Evolutionary conservation across 2,329 filamentous ascomycete species (phyloP).

Genomic region (Eutypa lata): DNA sequence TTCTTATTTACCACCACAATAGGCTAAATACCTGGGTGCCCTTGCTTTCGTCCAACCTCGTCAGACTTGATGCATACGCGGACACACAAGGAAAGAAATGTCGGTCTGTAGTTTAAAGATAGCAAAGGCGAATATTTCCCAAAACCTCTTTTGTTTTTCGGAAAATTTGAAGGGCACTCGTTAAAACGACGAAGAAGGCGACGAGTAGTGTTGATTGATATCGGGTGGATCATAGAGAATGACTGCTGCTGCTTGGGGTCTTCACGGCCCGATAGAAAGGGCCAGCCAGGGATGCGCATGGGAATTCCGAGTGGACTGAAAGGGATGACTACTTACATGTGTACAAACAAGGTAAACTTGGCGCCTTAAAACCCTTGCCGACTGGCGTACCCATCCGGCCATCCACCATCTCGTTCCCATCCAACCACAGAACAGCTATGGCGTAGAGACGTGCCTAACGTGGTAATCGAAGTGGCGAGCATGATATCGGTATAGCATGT

Average conservation of each 20-base stretch:
- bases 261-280: not conserved
- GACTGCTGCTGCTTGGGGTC: too few relatives aligned
- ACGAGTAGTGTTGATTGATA: not conserved
- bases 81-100: too few relatives aligned
- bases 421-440: not conserved
- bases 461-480: not conserved
- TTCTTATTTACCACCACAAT: not conserved
- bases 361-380: not conserved
- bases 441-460: not conserved
- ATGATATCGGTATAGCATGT: not conserved
- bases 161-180: not conserved
- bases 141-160: too few relatives aligned
- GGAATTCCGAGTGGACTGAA: too few relatives aligned
- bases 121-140: too few relatives aligned
- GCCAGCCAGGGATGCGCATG: not conserved
- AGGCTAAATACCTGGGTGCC: not conserved
- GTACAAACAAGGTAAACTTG: not conserved
- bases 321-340: not conserved
- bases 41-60: too few relatives aligned
- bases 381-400: not conserved
- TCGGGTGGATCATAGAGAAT: not conserved
- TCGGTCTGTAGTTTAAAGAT: too few relatives aligned
- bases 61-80: too few relatives aligned
- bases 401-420: not conserved
- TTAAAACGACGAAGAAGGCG: not conserved